Conservation (phyloP, 768 basidiomycete species). For the Leucogyrophana mollusca region DNA sequence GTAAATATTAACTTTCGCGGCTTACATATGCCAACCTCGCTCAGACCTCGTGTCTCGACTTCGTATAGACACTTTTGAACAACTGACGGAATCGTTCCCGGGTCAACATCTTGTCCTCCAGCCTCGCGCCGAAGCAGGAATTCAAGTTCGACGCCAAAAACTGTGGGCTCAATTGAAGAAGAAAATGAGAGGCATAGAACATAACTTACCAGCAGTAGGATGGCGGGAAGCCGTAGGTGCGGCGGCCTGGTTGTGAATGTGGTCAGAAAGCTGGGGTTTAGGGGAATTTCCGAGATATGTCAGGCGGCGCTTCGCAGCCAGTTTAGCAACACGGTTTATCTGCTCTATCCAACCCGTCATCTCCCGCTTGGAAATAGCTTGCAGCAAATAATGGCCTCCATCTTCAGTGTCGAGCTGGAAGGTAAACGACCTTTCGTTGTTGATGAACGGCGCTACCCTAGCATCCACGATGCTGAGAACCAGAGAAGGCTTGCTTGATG, state of each 20-base stretch:
- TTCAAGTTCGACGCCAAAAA: constrained; percentile 77
- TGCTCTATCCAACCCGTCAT: constrained; percentile 78
- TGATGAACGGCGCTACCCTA: constrained; percentile 66
- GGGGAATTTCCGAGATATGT: constrained; percentile 78
- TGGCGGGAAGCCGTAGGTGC: constrained; percentile 53
- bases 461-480: constrained; percentile 76
- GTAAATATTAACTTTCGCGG: constrained; percentile 9
- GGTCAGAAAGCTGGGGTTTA: constrained; percentile 73
- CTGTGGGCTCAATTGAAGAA: constrained; percentile 30
- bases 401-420: constrained; percentile 87
- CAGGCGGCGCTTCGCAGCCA: constrained; percentile 72
- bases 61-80: constrained; percentile 66
- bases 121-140: constrained; percentile 68
- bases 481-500: constrained; percentile 71
- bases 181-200: not conserved
- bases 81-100: constrained; percentile 64
- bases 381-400: constrained; percentile 79
- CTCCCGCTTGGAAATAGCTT: constrained; percentile 67
- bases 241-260: constrained; percentile 61
- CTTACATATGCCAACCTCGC: constrained; percentile 83
- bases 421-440: constrained; percentile 78
- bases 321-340: constrained; percentile 67
- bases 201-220: constrained; percentile 65
- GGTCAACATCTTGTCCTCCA: constrained; percentile 42
- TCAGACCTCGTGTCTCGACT: constrained; percentile 73